Conservation (phyloP, 352 stramenopile genomes). For the Aphanomyces invadans region DNA sequence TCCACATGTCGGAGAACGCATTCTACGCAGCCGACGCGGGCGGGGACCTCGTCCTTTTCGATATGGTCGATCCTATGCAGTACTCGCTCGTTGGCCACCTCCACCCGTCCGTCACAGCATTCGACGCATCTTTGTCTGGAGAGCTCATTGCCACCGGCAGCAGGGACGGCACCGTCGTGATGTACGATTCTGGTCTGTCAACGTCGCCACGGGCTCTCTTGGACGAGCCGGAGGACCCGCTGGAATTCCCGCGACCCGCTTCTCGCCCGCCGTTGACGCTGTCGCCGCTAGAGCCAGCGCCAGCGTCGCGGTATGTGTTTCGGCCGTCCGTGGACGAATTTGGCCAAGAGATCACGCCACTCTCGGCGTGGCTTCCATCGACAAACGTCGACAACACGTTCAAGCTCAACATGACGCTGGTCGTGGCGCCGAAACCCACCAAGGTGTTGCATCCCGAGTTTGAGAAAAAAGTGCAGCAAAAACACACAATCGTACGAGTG, state of each 20-base stretch:
- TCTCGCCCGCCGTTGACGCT: conserved; percentile 9
- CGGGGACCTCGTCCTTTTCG: conserved; percentile 17
- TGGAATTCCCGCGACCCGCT: conserved; percentile 1
- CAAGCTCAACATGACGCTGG: conserved; percentile 19
- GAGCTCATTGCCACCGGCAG: conserved; percentile 7
- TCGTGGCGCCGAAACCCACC: conserved; percentile 17
- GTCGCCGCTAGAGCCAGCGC: conserved; percentile 20
- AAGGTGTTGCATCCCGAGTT: conserved; percentile 19
- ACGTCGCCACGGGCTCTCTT: neutral
- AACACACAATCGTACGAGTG: conserved; percentile 17
- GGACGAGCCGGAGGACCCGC: neutral
- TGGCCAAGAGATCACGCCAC: conserved; percentile 7
- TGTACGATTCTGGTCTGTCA: conserved; percentile 1
- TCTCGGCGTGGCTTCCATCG: conserved; percentile 17
- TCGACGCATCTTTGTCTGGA: neutral
- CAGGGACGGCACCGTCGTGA: neutral
- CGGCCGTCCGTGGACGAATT: conserved; percentile 14
- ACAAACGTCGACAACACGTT: conserved; percentile 1
- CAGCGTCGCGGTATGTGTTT: conserved; percentile 23
- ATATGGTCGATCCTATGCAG: conserved; percentile 15
- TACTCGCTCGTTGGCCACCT: conserved; percentile 10
- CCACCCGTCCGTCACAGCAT: neutral
- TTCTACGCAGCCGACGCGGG: conserved; percentile 11
- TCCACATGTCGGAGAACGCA: neutral
- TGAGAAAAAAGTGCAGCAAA: conserved; percentile 14